Conservation (phyloP, 1,139 yeast genomes). For the Arxiozyma heterogenica region DNA sequence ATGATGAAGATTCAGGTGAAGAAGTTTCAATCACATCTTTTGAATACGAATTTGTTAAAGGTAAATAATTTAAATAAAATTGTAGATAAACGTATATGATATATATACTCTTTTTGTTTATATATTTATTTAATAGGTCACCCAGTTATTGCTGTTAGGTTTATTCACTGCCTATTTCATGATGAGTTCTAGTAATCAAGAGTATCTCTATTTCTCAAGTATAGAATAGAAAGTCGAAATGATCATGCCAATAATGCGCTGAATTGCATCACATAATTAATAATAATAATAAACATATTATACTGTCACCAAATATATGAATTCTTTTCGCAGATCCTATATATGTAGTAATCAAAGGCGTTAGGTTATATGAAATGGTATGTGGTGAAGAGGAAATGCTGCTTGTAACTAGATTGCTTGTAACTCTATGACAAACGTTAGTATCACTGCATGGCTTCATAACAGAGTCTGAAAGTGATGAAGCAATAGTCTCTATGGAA, state of each 20-base stretch:
- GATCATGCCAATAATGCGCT: neutral
- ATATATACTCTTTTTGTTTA: neutral
- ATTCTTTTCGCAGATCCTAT: conserved; percentile 3
- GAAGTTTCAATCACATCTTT: conserved; percentile 79
- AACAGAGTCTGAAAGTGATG: neutral
- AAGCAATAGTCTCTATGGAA: neutral
- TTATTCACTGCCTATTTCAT: neutral
- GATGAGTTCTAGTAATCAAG: neutral
- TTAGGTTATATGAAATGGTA: neutral
- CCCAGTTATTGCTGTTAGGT: neutral
- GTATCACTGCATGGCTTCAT: neutral
- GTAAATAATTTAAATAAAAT: conserved; percentile 13
- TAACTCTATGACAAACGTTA: neutral
- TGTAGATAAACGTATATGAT: neutral
- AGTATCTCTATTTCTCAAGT: neutral
- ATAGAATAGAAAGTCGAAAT: neutral
- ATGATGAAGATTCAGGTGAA: conserved; percentile 72
- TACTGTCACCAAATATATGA: neutral
- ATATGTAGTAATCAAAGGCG: conserved; percentile 6
- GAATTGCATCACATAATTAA: neutral
- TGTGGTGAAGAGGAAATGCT: conserved; percentile 1
- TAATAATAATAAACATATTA: conserved; percentile 2
- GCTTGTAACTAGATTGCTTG: neutral
- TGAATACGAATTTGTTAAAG: conserved; percentile 44
- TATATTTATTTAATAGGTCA: neutral